Conservation (phyloP, 1,284 basidiomycete species). For the Fomitopsis pinicola region DNA sequence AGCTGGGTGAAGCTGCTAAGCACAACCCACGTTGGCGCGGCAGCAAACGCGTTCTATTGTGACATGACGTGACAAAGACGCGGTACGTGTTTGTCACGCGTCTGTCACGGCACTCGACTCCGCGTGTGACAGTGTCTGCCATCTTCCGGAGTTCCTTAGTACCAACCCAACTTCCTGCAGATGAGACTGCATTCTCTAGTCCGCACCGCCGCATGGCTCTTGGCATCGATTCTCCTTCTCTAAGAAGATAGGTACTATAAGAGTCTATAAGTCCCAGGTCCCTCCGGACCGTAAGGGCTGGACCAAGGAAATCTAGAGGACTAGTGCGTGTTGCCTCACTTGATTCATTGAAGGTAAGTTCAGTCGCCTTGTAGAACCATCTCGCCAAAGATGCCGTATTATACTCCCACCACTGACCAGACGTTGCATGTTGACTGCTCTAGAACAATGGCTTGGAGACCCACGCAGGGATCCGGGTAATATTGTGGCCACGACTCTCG, state of each 20-base stretch:
- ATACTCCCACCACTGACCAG: background rate
- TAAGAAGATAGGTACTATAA: no score
- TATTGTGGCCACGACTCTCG: background rate
- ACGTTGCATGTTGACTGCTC: background rate
- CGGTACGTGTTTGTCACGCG: background rate
- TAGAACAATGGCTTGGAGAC: background rate
- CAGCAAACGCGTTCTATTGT: background rate
- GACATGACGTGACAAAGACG: background rate
- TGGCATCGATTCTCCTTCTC: no score
- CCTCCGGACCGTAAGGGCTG: background rate
- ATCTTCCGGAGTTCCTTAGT: background rate
- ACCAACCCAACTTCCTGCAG: background rate
- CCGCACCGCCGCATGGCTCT: no score
- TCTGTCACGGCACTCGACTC: background rate
- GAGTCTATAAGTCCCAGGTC: background rate
- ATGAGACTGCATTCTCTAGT: no score
- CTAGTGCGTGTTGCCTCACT: background rate
- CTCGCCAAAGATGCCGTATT: background rate
- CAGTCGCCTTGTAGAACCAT: background rate
- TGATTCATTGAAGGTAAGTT: background rate
- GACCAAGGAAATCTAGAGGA: background rate
- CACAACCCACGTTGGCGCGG: background rate
- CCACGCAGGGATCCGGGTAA: background rate
- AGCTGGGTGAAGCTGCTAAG: background rate
- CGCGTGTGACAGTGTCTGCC: background rate